A percentile compares a stretch with the other conserved stretches of the same genome.
These are phyloP conservation scores for Eutypella sp. DNA, from an alignment of 2,329 filamentous ascomycete species.

Conservation along the genomic window DNA sequence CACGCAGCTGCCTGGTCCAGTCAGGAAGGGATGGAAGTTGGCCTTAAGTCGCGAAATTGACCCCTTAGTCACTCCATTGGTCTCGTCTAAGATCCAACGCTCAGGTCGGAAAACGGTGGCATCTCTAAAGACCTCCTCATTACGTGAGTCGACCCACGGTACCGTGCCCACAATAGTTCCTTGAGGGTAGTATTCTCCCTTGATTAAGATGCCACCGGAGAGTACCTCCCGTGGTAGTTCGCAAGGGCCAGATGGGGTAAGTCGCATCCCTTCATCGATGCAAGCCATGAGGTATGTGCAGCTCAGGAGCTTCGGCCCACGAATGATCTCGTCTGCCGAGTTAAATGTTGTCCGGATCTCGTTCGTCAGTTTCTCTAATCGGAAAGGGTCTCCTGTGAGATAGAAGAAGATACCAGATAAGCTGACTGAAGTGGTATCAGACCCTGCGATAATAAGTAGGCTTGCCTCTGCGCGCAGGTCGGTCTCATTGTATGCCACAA, in stretches of 20 bases:
- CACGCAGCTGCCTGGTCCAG: conserved; percentile 12
- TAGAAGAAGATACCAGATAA: conserved; percentile 17
- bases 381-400: conserved; percentile 6
- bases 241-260: conserved; percentile 11
- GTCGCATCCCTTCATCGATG: conserved; percentile 22
- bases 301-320: conserved; percentile 12
- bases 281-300: conserved; percentile 18
- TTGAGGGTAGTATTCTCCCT: conserved; percentile 14
- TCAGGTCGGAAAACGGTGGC: conserved; percentile 15
- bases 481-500: conserved; percentile 8
- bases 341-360: conserved; percentile 13
- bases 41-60: conserved; percentile 1
- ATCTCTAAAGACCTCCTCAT: conserved; percentile 11
- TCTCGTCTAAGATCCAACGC: conserved; percentile 18
- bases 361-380: conserved; percentile 8
- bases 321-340: conserved; percentile 11
- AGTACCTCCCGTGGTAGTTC: conserved; percentile 17
- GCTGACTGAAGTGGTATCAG: conserved; percentile 15
- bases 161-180: conserved; percentile 17
- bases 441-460: conserved; percentile 18
- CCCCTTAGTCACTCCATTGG: conserved; percentile 7
- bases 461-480: conserved; percentile 13
- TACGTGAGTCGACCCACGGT: conserved; percentile 9
- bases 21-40: conserved; percentile 15
- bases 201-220: conserved; percentile 11